These are phyloP conservation scores for Tetrahymena thermophila DNA, from an alignment of 73 alveolate genomes.

Conservation along the genomic window DNA sequence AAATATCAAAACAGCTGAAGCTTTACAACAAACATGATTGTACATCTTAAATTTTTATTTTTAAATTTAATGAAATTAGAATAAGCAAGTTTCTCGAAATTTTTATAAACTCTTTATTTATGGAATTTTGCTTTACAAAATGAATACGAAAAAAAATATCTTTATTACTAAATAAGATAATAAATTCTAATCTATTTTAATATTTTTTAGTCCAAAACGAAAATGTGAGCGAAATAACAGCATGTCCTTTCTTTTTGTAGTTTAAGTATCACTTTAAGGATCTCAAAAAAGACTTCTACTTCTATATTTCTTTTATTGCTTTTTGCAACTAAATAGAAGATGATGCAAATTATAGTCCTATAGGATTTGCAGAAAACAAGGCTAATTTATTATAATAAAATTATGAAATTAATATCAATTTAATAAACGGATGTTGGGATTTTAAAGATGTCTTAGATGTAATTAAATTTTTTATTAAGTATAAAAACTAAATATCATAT, in stretches of 20 bases:
- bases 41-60: background rate
- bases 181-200: background rate
- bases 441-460: background rate
- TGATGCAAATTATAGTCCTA: background rate
- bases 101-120: background rate
- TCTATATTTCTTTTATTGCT: background rate
- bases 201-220: background rate
- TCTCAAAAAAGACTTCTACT: background rate
- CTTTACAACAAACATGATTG: background rate
- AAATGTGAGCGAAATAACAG: background rate
- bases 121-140: background rate
- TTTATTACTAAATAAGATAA: background rate
- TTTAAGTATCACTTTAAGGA: background rate
- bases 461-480: background rate
- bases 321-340: background rate
- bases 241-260: background rate
- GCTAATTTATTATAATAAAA: background rate
- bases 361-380: background rate
- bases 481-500: background rate
- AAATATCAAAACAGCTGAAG: background rate
- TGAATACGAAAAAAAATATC: background rate
- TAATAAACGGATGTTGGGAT: background rate
- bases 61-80: too few species aligned
- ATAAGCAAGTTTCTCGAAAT: background rate
- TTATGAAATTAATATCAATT: background rate